Base-by-base conservation (phyloP, 2,329 filamentous ascomycete species). In the Ceratocystis lukuohia region DNA sequence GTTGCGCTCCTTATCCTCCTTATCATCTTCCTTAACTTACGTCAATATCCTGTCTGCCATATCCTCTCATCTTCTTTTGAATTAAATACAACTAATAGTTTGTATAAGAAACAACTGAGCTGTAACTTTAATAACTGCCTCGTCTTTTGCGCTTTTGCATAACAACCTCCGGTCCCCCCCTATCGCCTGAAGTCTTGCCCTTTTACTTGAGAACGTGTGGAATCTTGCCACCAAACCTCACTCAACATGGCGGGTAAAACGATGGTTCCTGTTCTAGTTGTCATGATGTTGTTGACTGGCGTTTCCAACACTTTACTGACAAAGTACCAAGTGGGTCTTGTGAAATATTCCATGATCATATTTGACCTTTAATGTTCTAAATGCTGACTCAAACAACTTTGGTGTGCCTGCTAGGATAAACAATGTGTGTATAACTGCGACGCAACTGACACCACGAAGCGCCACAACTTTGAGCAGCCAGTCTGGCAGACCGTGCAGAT, bases 401-500 rank as follows among this genome's bases (percentile, higher is more conserved):
- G 15, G 46, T 44, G 33, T 22, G 20, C n/a, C 37, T 12, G 30
- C 20, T 64, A 91, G 89, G 94, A 99, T 75, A 96, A 96, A 80
- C 91, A 96, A 86, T 99, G 94, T 77, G 89, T 97, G 50, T 84
- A 88, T 70, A 85, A 97, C 78, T 99, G 94, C 79, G 85, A 90
- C 72, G 81, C 84, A 68, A 79, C 83, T 25, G 79, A 90, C 72
- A 83, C 84, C 8, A 81, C 80, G 68, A 83, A 87, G 70, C 87
- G 84, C 65, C 79, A 83, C 69, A 82, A 84, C 71, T 97, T 99
- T 77, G 91, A 96, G 75, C 93, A 97, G 74, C 94, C 94, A 20
- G 92, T 99, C 64, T 85, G 97, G 65, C 94, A 99, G 75, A 97
- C 94, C 69, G 85, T 91, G 0, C 94, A 97, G 76, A 99, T 99